Conservation (phyloP, 75 land plant genomes). For the Chamaecyparis obtusa region DNA sequence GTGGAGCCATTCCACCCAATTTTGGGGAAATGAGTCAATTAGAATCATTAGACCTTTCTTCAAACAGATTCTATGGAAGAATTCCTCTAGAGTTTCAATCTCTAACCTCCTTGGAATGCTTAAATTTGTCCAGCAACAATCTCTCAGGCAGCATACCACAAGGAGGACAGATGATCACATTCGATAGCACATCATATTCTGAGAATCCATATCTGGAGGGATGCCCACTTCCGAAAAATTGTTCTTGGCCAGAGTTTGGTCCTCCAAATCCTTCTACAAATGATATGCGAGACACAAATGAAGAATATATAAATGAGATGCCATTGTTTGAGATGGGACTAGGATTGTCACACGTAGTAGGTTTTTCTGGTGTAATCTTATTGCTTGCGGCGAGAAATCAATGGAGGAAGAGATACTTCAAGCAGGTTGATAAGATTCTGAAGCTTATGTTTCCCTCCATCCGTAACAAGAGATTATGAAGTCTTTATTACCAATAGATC, state of each 20-base stretch:
- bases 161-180: too few species aligned
- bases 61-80: background rate
- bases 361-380: background rate
- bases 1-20: background rate
- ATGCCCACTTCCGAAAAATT: too few species aligned
- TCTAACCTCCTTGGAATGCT: too few species aligned
- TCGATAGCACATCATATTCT: too few species aligned
- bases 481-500: too few species aligned
- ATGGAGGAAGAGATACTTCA: background rate
- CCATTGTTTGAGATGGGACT: background rate
- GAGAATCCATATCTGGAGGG: too few species aligned
- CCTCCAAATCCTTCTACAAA: too few species aligned
- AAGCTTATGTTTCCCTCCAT: background rate
- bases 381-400: background rate
- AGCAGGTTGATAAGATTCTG: background rate
- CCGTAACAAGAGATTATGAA: background rate
- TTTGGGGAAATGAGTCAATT: background rate
- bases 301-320: too few species aligned
- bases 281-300: too few species aligned
- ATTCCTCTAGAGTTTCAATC: background rate
- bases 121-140: too few species aligned
- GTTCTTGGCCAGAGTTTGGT: too few species aligned
- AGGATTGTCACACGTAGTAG: background rate
- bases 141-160: too few species aligned
- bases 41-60: background rate